Evolutionary conservation across 495 filamentous ascomycete species (phyloP).

Genomic region (Xylaria telfairii): DNA sequence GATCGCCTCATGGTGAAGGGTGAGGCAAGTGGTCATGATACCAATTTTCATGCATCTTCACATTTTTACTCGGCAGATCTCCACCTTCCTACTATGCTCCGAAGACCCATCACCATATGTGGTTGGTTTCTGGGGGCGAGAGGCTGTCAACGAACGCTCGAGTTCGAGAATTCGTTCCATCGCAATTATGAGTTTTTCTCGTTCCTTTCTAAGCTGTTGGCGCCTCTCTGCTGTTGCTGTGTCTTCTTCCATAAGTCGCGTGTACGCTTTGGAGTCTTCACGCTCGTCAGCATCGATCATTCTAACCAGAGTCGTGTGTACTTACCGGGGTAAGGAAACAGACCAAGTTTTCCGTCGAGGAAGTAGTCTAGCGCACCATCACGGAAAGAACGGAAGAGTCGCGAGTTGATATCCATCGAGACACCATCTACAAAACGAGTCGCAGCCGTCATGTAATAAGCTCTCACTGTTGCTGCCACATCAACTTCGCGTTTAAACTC

Average conservation of each 20-base stretch:
- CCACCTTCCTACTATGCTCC: background rate
- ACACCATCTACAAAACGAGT: constrained; percentile 53
- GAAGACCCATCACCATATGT: background rate
- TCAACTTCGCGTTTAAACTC: constrained; percentile 46
- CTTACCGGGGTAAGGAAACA: constrained; percentile 34
- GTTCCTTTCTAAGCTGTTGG: constrained; percentile 35
- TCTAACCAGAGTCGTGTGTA: background rate
- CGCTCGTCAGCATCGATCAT: constrained; percentile 8
- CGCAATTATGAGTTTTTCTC: constrained; percentile 38
- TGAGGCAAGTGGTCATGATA: background rate
- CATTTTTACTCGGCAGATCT: background rate
- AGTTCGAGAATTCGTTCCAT: constrained; percentile 37
- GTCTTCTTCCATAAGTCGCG: constrained; percentile 49
- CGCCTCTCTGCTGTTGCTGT: constrained; percentile 36
- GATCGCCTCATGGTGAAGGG: background rate
- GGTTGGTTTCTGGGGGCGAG: background rate
- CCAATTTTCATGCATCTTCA: background rate
- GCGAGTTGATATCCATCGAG: constrained; percentile 44
- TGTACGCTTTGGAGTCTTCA: constrained; percentile 32
- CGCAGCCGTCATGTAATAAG: constrained; percentile 54
- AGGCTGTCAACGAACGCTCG: background rate
- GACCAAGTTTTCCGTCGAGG: constrained; percentile 46
- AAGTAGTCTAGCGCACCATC: constrained; percentile 37
- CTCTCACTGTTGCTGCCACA: constrained; percentile 51
- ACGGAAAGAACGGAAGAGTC: constrained; percentile 41